Conservation (phyloP, 768 basidiomycete genomes). For the Russula vinacea region DNA sequence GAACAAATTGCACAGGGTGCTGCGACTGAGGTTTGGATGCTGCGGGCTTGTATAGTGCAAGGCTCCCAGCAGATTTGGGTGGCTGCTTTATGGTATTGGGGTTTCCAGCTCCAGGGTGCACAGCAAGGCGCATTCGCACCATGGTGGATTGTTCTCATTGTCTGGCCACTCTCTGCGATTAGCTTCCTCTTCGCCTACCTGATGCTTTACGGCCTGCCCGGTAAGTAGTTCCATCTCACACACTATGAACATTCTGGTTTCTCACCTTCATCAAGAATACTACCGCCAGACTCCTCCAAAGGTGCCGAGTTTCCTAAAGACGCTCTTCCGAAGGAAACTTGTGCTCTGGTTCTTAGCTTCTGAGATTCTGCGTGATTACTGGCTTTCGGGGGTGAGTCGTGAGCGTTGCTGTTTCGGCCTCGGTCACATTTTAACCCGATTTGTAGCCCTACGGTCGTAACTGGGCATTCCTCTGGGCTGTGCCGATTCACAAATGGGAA, state of each 20-base stretch:
- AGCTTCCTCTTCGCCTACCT: constrained; percentile 77
- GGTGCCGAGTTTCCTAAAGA: constrained; percentile 88
- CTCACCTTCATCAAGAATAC: constrained; percentile 53
- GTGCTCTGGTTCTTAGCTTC: constrained; percentile 95
- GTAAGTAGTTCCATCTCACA: constrained; percentile 40
- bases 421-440: neutral
- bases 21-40: constrained; percentile 90
- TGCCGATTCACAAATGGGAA: constrained; percentile 77
- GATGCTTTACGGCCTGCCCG: constrained; percentile 83
- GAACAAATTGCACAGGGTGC: constrained; percentile 57
- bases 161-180: constrained; percentile 78
- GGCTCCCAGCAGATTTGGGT: constrained; percentile 97
- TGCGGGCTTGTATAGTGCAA: constrained; percentile 89
- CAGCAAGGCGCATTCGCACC: constrained; percentile 56
- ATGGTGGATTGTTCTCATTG: constrained; percentile 78
- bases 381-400: constrained; percentile 75
- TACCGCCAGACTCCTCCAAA: constrained; percentile 92
- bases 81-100: constrained; percentile 95
- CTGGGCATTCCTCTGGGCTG: constrained; percentile 91
- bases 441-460: constrained; percentile 85
- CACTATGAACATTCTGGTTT: constrained; percentile 9
- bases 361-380: constrained; percentile 88
- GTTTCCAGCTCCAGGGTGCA: constrained; percentile 65
- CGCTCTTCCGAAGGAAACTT: constrained; percentile 84
- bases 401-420: neutral